Evolutionary conservation across 2,329 filamentous ascomycete genomes (phyloP).

Genomic region (Cladosporium oxysporum): DNA sequence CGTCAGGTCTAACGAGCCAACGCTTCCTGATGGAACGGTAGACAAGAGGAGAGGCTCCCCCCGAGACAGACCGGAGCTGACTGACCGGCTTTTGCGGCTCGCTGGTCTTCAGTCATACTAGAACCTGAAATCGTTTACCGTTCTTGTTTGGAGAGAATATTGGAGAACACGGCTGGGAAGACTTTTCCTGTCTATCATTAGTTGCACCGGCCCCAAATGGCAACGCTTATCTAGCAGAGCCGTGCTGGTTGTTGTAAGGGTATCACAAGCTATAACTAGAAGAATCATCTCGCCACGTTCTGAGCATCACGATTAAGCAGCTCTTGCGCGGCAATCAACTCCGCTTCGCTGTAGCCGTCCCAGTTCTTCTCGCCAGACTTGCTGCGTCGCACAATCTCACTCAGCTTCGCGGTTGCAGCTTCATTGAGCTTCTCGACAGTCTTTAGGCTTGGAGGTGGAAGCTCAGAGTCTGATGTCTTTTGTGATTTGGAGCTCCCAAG

Average conservation of each 20-base stretch:
- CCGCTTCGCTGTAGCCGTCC: conserved; percentile 71
- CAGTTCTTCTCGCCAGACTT: conserved; percentile 64
- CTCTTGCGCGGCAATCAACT: conserved; percentile 70
- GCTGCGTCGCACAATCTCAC: conserved; percentile 71
- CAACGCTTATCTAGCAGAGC: background rate
- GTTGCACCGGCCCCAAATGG: background rate
- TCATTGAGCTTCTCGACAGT: conserved; percentile 70
- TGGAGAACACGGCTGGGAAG: background rate
- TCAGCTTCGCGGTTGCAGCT: conserved; percentile 70
- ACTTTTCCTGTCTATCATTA: background rate
- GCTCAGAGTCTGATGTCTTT: conserved; percentile 36
- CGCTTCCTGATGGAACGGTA: background rate
- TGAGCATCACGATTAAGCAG: conserved; percentile 59
- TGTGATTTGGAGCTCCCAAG: conserved; percentile 27
- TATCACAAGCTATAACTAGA: conserved; percentile 1
- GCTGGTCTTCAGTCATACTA: background rate
- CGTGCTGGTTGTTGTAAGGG: background rate
- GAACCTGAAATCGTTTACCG: background rate
- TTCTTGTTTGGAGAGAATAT: background rate
- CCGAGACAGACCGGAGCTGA: background rate
- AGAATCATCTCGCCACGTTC: conserved; percentile 37
- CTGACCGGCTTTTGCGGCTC: background rate
- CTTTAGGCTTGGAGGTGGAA: conserved; percentile 55
- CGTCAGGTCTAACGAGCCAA: background rate
- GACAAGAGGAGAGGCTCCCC: background rate